Evolutionary conservation across 176 grass and related monocot species (phyloP), one percentile per base, ranked within the genome.

Genomic region (Dactylis glomerata): DNA sequence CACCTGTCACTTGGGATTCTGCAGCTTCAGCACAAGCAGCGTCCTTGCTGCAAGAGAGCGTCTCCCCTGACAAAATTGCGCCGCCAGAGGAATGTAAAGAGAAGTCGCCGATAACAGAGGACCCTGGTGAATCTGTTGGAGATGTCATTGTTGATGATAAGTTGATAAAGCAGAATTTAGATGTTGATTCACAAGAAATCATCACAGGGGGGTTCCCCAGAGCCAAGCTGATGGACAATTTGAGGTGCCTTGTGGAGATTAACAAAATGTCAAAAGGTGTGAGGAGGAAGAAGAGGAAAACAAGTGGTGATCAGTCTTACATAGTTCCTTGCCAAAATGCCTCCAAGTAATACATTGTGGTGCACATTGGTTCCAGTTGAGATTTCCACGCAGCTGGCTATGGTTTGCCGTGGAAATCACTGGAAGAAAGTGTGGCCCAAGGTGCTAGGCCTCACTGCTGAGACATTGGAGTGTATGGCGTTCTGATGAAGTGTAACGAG

Each of bases 241-340:
- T 90, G 42, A 82, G 56, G 44, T 63, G 6, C 33, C 83, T 86
- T 51, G 83, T 41, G 2, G 24, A 30, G 26, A 16, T 6, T 6
- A 62, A 62, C 58, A 62, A 73, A 71, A 77, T 85, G 22, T 59
- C 6, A n/a, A 45, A n/a, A 31, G 40, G 31, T 17, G 51, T 3
- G 19, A 61, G 52, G 30, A 77, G 17, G 6, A 89, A 89, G 88
- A 71, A 67, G 70, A 84, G 78, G 28, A 89, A 30, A 41, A 81
- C 80, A 19, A 86, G 66, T 73, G 81, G 44, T 20, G 20, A 52
- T 23, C 47, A 16, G 14, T 65, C 75, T 64, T 1, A 2, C 76
- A 2, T 81, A 16, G 40, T 81, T 26, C 78, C 77, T 81, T 85
- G 77, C 71, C 59, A 68, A 31, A 68, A 64, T 16, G 70, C 68